phyloP scores from a whole-genome alignment of 345 rosid species.

The Adansonia digitata region DNA sequence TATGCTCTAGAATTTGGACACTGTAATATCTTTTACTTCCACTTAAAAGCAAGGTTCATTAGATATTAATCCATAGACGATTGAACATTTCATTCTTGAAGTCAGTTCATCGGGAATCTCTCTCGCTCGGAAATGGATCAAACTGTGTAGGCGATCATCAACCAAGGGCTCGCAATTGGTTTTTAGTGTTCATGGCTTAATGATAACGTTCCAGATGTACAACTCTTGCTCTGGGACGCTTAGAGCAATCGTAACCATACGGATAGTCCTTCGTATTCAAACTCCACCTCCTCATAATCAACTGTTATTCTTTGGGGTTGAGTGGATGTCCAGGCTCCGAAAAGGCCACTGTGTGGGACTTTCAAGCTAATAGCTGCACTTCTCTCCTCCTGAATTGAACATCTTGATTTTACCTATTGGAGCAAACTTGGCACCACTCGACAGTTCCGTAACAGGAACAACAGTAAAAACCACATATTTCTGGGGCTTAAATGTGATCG shows the following conservation, averaged over 20 bases:
- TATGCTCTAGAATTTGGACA: neutral
- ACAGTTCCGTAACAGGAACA: conserved; percentile 42
- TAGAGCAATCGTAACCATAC: conserved; percentile 34
- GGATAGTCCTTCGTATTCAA: conserved; percentile 30
- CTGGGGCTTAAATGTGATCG: conserved; percentile 47
- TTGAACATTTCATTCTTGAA: neutral
- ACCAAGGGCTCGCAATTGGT: too few species aligned
- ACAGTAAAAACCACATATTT: conserved; percentile 57
- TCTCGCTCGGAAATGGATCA: neutral
- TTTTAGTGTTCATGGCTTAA: conserved; percentile 16
- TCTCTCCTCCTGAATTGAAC: conserved; percentile 59
- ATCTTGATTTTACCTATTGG: conserved; percentile 42
- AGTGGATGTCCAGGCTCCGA: neutral
- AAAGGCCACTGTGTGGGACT: conserved; percentile 21
- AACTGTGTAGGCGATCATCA: neutral
- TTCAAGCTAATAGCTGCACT: conserved; percentile 24
- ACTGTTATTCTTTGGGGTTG: conserved; percentile 33
- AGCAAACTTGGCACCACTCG: conserved; percentile 22
- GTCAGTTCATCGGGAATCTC: neutral
- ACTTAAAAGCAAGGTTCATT: too few species aligned
- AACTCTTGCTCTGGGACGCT: conserved; percentile 40
- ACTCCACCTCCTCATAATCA: conserved; percentile 31
- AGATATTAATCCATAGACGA: neutral
- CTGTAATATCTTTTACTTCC: neutral
- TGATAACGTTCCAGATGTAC: conserved; percentile 46